Base-by-base conservation (phyloP, 371 early-diverging fungal genomes). In the Gilbertella persicaria region DNA sequence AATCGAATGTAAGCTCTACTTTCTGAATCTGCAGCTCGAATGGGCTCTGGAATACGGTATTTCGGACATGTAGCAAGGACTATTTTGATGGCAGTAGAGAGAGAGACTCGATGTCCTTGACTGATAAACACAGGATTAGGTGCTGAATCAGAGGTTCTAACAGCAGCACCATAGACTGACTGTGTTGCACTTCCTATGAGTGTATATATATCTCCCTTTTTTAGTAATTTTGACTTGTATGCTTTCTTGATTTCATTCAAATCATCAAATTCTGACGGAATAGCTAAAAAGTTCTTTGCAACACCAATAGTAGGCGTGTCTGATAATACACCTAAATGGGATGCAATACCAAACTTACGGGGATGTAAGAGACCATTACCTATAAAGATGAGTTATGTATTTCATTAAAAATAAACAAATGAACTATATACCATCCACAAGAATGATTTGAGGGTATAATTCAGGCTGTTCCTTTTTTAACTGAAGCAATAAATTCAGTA, bases 31-130 rank as follows among this genome's bases (percentile, higher is more conserved):
- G 97, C 97, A 26, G 80, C 73, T 8, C 97, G 80, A 43, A 95
- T 90, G 5, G 97, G 97, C 58, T 96, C 97, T 0, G 95, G 94
- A 7, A 94, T 79, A 4, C 94, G 73, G 67, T 71, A 87, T n/a
- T 62, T 26, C 5, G 50, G 60, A 35, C 85, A 88, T 47, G 85
- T 83, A 6, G 73, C 69, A 10, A 84, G 51, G 5, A 86, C 86
- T 14, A 96, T 42, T 0, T 58, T 58, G 10, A 93, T 73, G 0
- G 93, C 88, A 0, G 89, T 86, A 2, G 74, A 73, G 20, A 92
- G 58, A 7, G 82, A 75, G 17, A 95, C 68, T 2, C 82, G 70
- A 67, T 96, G 95, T 0, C 96, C 97, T 33, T 82, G 63, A 17
- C 91, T 90, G 4, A 96, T 87, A 83, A 88, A 96, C 4, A 95